Conservation (phyloP, 352 stramenopile species). For the Phytophthora palmivora region DNA sequence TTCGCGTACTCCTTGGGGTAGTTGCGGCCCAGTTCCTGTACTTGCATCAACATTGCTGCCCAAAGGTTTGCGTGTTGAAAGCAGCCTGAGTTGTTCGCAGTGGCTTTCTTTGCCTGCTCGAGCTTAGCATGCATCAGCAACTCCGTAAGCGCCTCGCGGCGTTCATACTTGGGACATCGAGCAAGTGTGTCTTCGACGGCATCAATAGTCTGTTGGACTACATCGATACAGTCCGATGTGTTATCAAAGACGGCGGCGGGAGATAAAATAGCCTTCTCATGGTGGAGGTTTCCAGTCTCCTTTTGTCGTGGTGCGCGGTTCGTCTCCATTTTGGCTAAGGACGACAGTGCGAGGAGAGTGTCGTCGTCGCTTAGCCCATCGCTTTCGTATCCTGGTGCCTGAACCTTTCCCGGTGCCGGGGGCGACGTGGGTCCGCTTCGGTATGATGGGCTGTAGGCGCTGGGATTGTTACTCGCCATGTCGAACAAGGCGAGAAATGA, state of each 20-base stretch:
- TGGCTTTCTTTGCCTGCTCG: conserved; percentile 31
- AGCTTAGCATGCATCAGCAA: conserved; percentile 38
- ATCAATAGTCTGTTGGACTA: conserved; percentile 36
- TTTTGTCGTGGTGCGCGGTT: conserved; percentile 13
- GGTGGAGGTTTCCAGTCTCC: conserved; percentile 10
- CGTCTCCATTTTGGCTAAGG: conserved; percentile 37
- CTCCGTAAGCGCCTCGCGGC: conserved; percentile 35
- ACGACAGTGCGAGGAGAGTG: conserved; percentile 37
- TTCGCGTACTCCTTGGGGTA: conserved; percentile 39
- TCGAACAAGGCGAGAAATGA: conserved; percentile 36
- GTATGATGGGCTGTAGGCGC: conserved; percentile 9
- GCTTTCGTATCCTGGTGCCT: conserved; percentile 22
- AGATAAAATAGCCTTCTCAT: conserved; percentile 11
- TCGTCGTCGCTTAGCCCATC: conserved; percentile 40
- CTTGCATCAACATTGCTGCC: conserved; percentile 36
- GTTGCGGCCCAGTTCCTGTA: conserved; percentile 38
- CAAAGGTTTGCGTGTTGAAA: conserved; percentile 28
- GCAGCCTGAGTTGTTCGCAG: conserved; percentile 13
- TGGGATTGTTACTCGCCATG: conserved; percentile 45
- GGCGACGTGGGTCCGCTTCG: conserved; percentile 13
- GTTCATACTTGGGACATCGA: conserved; percentile 29
- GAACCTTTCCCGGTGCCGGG: conserved; percentile 11
- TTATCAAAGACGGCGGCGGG: conserved; percentile 9
- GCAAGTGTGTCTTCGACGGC: conserved; percentile 33
- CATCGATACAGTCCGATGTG: conserved; percentile 23